phyloP scores from a whole-genome alignment of 2,329 filamentous ascomycete genomes.

The Lasiodiplodia sp. region DNA sequence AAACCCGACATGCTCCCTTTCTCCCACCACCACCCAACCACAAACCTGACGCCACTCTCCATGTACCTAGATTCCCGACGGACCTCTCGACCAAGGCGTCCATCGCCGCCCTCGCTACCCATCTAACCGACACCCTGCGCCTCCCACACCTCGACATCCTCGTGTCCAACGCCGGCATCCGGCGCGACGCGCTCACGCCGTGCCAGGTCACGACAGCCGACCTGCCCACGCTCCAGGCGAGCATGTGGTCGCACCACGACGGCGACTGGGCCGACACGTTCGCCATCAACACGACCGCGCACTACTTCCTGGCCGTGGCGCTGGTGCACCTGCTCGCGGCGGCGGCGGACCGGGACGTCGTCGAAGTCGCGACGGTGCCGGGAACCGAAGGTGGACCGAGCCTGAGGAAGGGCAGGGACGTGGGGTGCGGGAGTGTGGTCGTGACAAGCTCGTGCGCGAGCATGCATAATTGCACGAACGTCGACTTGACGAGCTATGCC shows the following conservation, averaged over 20 bases:
- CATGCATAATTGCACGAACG: conserved; percentile 61
- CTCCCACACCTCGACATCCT: conserved; percentile 56
- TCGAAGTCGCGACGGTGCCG: neutral
- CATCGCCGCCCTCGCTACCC: conserved; percentile 45
- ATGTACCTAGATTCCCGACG: conserved; percentile 34
- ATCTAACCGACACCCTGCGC: conserved; percentile 42
- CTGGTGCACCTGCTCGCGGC: conserved; percentile 54
- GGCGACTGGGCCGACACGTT: conserved; percentile 57
- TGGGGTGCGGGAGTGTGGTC: conserved; percentile 56
- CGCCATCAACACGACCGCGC: conserved; percentile 57
- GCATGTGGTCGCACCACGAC: conserved; percentile 55
- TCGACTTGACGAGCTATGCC: conserved; percentile 61
- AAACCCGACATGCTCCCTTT: neutral
- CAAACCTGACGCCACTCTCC: conserved; percentile 19
- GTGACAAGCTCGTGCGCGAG: conserved; percentile 61
- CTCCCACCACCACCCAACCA: neutral
- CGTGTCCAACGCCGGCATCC: conserved; percentile 59
- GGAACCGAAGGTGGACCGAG: conserved; percentile 30
- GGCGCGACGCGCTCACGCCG: conserved; percentile 52
- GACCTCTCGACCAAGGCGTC: conserved; percentile 53
- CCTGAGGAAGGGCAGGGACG: conserved; percentile 40
- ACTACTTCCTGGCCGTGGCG: conserved; percentile 59
- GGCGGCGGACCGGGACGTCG: conserved; percentile 41
- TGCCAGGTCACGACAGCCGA: conserved; percentile 56
- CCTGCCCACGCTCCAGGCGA: conserved; percentile 53